A percentile compares a stretch with the other conserved stretches of the same genome.
Conservation (phyloP, 352 stramenopile species). For the Phytophthora constricta region DNA sequence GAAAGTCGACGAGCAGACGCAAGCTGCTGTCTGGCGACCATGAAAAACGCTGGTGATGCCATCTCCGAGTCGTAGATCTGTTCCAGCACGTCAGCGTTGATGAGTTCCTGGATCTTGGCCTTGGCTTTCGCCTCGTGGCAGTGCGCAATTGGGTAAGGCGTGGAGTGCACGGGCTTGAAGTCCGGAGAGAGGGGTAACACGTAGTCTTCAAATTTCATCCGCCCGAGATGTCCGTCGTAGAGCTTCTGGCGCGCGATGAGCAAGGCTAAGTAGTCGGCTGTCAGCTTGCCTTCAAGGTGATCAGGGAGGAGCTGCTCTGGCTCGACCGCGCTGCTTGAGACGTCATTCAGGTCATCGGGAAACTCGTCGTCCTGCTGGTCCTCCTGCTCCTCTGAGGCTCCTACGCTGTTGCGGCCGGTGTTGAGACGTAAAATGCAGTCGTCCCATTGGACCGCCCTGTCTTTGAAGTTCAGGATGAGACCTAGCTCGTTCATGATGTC, state of each 20-base stretch:
- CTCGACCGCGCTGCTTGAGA: too few relatives aligned
- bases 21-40: background rate
- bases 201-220: too few relatives aligned
- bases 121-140: conserved; percentile 9
- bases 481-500: conserved; percentile 13
- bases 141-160: conserved; percentile 3
- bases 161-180: conserved; percentile 5
- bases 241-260: too few relatives aligned
- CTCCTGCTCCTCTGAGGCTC: background rate
- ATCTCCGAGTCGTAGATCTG: conserved; percentile 15
- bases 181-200: background rate
- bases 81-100: conserved; percentile 10
- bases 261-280: too few relatives aligned
- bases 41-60: conserved; percentile 16
- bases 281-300: too few relatives aligned
- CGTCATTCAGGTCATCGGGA: too few relatives aligned
- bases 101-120: conserved; percentile 1
- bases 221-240: too few relatives aligned
- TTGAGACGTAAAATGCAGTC: conserved; percentile 1
- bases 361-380: too few relatives aligned
- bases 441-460: conserved; percentile 6
- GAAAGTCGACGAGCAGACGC: conserved; percentile 8
- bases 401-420: conserved; percentile 6
- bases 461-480: conserved; percentile 10
- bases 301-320: too few relatives aligned